Percentiles rank a stretch among this genome's conserved stretches.
These are phyloP conservation scores for Arthrinium puccinioides DNA, from an alignment of 2,329 filamentous ascomycete species.

Conservation along the genomic window DNA sequence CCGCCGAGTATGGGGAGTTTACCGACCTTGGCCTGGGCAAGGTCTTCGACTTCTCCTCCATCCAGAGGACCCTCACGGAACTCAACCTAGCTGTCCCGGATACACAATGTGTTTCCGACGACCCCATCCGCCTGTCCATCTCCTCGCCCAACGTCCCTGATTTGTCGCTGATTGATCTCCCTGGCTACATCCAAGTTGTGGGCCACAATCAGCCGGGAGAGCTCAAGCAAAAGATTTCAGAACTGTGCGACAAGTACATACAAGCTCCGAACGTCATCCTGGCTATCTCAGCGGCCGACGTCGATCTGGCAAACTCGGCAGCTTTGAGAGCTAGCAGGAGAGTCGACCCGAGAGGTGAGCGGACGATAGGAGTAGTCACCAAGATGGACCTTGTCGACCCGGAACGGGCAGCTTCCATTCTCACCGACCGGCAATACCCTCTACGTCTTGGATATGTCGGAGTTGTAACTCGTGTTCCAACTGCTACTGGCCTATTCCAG, in stretches of 20 bases:
- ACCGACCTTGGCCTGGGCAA: constrained; percentile 83
- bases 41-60: constrained; percentile 84
- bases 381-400: constrained; percentile 98
- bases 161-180: constrained; percentile 89
- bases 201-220: constrained; percentile 85
- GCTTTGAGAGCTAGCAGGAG: constrained; percentile 82
- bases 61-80: constrained; percentile 90
- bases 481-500: constrained; percentile 67
- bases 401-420: constrained; percentile 65
- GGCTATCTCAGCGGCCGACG: constrained; percentile 94
- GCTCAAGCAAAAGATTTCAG: constrained; percentile 90
- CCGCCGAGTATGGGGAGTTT: constrained; percentile 91
- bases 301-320: constrained; percentile 94
- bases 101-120: constrained; percentile 86
- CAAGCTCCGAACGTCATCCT: constrained; percentile 93
- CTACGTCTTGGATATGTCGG: constrained; percentile 93
- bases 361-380: constrained; percentile 96
- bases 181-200: constrained; percentile 94
- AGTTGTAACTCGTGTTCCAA: constrained; percentile 79
- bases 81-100: constrained; percentile 90
- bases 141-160: constrained; percentile 95
- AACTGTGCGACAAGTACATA: constrained; percentile 98
- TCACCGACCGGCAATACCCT: constrained; percentile 88
- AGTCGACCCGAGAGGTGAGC: constrained; percentile 88
- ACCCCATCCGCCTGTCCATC: constrained; percentile 92